Base-by-base conservation (phyloP, 2,329 filamentous ascomycete genomes). In the Calonectria hawksworthii region DNA sequence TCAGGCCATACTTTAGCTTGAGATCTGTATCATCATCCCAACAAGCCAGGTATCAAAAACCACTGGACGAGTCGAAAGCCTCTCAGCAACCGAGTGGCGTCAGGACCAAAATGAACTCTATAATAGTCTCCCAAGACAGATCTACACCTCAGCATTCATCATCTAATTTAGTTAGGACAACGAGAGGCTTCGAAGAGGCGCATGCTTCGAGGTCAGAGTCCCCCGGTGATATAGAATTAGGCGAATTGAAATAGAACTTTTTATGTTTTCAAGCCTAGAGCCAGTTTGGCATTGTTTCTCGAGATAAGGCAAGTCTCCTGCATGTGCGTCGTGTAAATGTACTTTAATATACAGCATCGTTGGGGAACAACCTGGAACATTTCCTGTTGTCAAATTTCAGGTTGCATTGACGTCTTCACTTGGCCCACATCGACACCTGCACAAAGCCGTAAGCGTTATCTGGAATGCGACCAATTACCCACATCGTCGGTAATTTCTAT, bases 1-100 rank as follows among this genome's bases (percentile, higher is more conserved):
- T 80, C 0, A 71, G 78, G 0, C 79, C 79, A 10, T 80, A 76
- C 14, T 76, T 80, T 10, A 74, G 63, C 1, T 21, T 61, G n/a
- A 61, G 56, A 61, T 61, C 56, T 1, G 23, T 8, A 5, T 14
- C 56, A 4, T 10, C 56, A 16, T 61, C 56, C 7, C 32, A 36
- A 28, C 56, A 38, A 11, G 56, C 56, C 14, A n/a, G 34, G 4
- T 61, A 61, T 41, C 56, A 61, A 34, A 61, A 61, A 28, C 56
- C 32, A 16, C 14, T 41, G 21, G 56, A 61, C 14, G 56, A 61
- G 13, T 38, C 56, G 10, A 61, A 61, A 23, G 13, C 11, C 10
- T 61, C 56, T 26, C 32, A 61, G 7, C 34, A 16, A 4, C 30
- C 13, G 0, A 61, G 56, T 16, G 34, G n/a, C 9, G 13, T 4